Evolutionary conservation across 306 rosid genomes (phyloP), one percentile per base, ranked within the genome.

Genomic region (Myrica gale): DNA sequence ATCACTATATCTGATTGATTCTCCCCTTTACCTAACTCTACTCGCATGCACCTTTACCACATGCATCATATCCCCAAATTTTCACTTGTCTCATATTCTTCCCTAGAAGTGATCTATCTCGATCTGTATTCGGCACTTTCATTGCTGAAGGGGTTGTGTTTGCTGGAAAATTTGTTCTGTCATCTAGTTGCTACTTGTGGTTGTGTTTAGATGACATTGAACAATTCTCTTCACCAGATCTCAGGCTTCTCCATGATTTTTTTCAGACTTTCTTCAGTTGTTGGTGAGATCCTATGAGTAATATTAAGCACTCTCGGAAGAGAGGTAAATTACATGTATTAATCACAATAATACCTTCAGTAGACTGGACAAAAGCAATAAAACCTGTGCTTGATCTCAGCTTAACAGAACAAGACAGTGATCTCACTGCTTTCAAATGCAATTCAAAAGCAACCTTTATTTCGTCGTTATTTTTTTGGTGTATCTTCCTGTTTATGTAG

Each of bases 401-500:
- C 20, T 6, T 56, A 20, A 20, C 8, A 56, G 44, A 61, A 32
- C 6, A 19, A 13, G 19, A 43, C 19, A 26, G 12, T 60, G 67
- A 11, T 60, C 67, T 32, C 15, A 26, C 32, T 17, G 41, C 44
- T 60, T 26, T 60, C 11, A n/a, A 60, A 60, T 60, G 67, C 44
- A 60, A 2, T 32, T 32, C 37, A 32, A 32, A 32, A 32, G 37
- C 52, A 47, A 47, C 12, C 51, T 41, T 21, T 45, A 2, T 13
- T 26, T 53, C 65, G n/a, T 2, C 2, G 1, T 20, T 16, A 32
- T 9, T 51, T 9, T 51, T 15, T 44, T 43, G 1, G 17, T 52
- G 6, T 41, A 9, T 71, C 42, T 73, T n/a, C 41, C 17, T 26
- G 0, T 79, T 57, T 55, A 52, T 37, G 46, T 83, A 95, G 99